Evolutionary conservation across 73 alveolate genomes (phyloP).

Genomic region (Tetrahymena elliotti): DNA sequence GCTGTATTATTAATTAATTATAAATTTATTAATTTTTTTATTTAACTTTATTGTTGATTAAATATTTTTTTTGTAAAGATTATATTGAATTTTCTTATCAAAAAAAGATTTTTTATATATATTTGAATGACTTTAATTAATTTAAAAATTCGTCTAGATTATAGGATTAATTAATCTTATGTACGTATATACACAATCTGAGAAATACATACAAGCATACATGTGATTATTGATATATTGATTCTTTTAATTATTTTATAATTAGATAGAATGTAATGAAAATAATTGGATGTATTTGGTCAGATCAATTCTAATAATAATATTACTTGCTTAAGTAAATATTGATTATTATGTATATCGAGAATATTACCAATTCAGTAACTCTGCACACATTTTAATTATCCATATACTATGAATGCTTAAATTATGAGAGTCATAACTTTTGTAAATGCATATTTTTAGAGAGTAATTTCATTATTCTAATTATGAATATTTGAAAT

Average conservation of each 20-base stretch:
- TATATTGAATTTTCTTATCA: not conserved
- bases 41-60: not conserved
- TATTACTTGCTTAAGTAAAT: not conserved
- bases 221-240: no score
- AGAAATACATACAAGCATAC: no score
- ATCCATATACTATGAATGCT: not conserved
- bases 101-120: not conserved
- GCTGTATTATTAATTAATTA: not conserved
- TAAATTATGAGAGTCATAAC: not conserved
- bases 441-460: no score
- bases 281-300: not conserved
- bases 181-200: no score
- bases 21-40: not conserved
- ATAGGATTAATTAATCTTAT: not conserved
- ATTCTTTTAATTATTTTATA: no score
- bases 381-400: not conserved
- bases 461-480: not conserved
- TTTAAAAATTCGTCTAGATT: not conserved
- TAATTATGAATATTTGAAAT: no score
- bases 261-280: no score
- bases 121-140: not conserved
- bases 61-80: not conserved
- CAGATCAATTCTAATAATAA: not conserved
- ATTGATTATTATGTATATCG: not conserved
- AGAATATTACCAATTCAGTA: not conserved